Base-by-base conservation (phyloP, 768 basidiomycete genomes). In the Boletus reticulatus region DNA sequence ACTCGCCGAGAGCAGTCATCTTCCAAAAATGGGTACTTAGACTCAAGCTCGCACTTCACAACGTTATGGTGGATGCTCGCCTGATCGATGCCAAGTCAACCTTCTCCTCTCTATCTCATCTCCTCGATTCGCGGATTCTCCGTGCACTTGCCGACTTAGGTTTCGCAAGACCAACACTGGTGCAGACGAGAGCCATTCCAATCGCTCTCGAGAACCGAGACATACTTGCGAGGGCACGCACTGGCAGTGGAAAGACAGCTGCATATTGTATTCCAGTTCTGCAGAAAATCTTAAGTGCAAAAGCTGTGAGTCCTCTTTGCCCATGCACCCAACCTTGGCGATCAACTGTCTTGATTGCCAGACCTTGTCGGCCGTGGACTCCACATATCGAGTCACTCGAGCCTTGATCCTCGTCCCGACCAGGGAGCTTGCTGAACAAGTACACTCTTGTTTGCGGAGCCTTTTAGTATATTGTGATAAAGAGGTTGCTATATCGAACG, bases 241-340 rank as follows among this genome's bases (percentile, higher is more conserved):
- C 97, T 4, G 97, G 97, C 17, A 94, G 92, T 54, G 97, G 97
- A 24, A 99, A 99, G 76, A 99, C 97, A 0, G 92, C 90, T 4
- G 94, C 97, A 3, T 99, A 99, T 69, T 92, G 91, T 63, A 80
- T 98, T 11, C 97, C 97, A 0, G 74, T 95, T 24, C 77, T 92
- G 0, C 94, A 98, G 69, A 95, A 93, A 70, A 85, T 98, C 22
- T 66, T 98, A 51, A 83, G 78, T 58, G 81, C 83, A 4, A 95
- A 94, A 81, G 78, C 75, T 69, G 93, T 93, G 70, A 72, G 87
- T 80, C 56, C 42, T 16, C 14, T 22, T 22, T 49, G 1, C 52
- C 13, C 36, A 37, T 37, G 9, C 29, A 29, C 8, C 29, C 29
- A 29, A 17, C 16, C 7, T 11, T 32, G 43, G 31, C 41, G 7